Base-by-base conservation (phyloP, 1,139 yeast species). In the Yamadazyma diddensiae region DNA sequence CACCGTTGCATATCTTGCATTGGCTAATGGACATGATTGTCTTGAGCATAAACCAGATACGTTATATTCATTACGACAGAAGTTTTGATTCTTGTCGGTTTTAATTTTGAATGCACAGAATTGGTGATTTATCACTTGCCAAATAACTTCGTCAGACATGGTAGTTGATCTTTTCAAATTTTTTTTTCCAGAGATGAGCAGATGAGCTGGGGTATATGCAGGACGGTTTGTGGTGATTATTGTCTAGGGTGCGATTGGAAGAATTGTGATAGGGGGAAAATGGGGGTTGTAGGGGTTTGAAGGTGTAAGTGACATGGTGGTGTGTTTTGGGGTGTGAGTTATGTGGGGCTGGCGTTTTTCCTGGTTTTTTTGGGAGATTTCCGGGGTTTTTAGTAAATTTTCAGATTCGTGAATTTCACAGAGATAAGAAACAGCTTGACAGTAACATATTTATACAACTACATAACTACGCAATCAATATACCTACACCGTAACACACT, bases 1-100 rank as follows among this genome's bases (percentile, higher is more conserved):
- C 31, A 92, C 94, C 0, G 98, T 92, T 21, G 98, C 97, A 62
- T 92, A 92, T 52, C 88, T 79, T 20, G 97, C 86, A 57, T 92
- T 92, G 18, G 98, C 98, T 39, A 92, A 68, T 3, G 98, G 98
- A 57, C 98, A 92, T 11, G 97, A 85, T 57, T 82, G 92, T 53
- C 98, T 79, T 34, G 80, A 76, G 59, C 98, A 92, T 38, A 92
- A 71, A 43, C 98, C 98, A 41, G 88, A 73, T 22, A 85, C 95
- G 53, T 87, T 87, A 62, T 82, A 85, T 55, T 86, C 95, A 53
- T 87, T 86, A 50, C 94, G 70, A 62, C 95, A 86, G 56, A 86
- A 86, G 49, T 78, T 81, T 57, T 85, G 95, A 13, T 75, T 82
- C 52, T 82, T 83, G 44, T 82, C 80, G 25, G 94, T 82, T 51